Evolutionary conservation across 2,329 filamentous ascomycete genomes (phyloP), one percentile per base, ranked within the genome.

Genomic region (Nemania sp.): DNA sequence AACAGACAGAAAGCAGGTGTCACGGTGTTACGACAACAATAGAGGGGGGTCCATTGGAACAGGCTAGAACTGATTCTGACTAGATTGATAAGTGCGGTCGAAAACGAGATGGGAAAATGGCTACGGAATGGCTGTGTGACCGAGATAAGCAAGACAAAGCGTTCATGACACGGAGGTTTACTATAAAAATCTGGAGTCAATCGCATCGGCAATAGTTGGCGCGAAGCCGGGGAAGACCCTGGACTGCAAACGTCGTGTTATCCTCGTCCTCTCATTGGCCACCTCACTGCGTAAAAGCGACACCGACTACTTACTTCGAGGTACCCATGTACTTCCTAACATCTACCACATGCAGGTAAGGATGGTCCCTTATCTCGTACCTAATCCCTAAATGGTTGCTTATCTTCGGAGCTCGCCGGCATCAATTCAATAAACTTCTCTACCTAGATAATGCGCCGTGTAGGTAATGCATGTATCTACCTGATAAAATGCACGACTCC

Each of bases 321-420:
- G 38, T 41, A 41, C 38, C 38, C 15, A 41, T 13, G 5, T 41
- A 41, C 38, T 13, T 41, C 3, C 38, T 18, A 41, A 5, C 6
- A 35, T 35, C 11, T 35, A n/a, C n/a, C 32, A 35, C 6, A 35
- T 35, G 32, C 32, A 35, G n/a, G n/a, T n/a, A n/a, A n/a, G n/a
- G n/a, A n/a, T n/a, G n/a, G 32, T 35, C 11, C 32, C 32, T 35
- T 11, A 6, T 35, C 11, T 6, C 32, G 11, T 35, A 35, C 32
- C 38, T 41, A 41, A 13, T 8, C 18, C 11, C 38, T 41, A 15
- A 3, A 35, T 35, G 32, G 11, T 35, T 41, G 15, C 52, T 29
- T 51, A 63, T 63, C 41, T 45, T 64, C 66, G 66, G 66, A 53
- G 43, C 56, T 68, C 61, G 57, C 66, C 66, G 62, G 61, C 64